These are phyloP conservation scores for Macadamia integrifolia DNA, from an alignment of 164 flowering plant genomes.

Conservation along the genomic window DNA sequence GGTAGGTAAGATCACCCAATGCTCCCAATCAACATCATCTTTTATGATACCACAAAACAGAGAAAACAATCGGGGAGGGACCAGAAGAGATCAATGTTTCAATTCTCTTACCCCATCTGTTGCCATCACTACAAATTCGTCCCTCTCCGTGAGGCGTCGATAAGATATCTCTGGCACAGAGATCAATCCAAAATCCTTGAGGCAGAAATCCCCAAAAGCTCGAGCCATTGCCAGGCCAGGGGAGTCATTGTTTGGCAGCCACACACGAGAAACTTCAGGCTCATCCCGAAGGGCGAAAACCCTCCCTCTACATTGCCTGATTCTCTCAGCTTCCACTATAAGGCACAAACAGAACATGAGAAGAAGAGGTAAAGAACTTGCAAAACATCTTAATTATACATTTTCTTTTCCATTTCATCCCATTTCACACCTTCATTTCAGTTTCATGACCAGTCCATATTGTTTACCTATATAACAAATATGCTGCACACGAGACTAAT, in stretches of 20 bases:
- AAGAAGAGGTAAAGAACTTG: neutral
- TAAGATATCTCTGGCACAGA: conserved; percentile 85
- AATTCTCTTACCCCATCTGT: conserved; percentile 82
- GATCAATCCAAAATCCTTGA: conserved; percentile 92
- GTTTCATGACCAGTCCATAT: too few species aligned
- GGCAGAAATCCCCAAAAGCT: conserved; percentile 98
- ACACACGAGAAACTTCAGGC: conserved; percentile 93
- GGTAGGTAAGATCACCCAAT: too few species aligned
- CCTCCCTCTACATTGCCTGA: conserved; percentile 75
- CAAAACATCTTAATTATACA: too few species aligned
- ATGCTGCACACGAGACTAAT: neutral
- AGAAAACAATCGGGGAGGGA: neutral
- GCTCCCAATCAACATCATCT: too few species aligned
- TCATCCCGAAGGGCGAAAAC: conserved; percentile 95
- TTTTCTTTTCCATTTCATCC: neutral
- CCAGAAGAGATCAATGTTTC: neutral
- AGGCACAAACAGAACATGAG: neutral
- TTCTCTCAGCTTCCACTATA: conserved; percentile 89
- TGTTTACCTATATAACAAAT: too few species aligned
- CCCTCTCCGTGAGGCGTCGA: conserved; percentile 66
- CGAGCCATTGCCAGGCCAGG: conserved; percentile 99
- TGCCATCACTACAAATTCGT: conserved; percentile 89
- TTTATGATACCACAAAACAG: too few species aligned
- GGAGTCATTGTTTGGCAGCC: conserved; percentile 85
- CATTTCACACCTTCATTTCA: too few species aligned